A percentile compares a stretch with the other conserved stretches of the same genome.
Conservation (phyloP, 768 basidiomycete species). For the Arthromyces matolae region DNA sequence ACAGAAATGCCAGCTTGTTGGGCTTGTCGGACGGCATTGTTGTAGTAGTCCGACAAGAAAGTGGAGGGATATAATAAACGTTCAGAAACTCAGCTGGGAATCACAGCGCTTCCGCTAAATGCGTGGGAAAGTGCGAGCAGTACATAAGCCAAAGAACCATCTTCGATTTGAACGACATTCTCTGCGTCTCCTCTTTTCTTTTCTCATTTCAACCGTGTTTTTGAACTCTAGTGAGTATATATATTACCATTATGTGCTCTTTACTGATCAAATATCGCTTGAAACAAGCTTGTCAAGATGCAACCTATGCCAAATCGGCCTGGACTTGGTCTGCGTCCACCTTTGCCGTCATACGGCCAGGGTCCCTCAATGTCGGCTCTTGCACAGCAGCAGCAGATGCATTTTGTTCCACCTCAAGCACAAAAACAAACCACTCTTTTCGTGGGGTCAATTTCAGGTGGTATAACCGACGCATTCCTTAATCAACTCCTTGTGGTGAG, state of each 20-base stretch:
- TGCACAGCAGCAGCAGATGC: conserved; percentile 80
- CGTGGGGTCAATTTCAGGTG: conserved; percentile 93
- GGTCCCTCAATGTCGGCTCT: conserved; percentile 90
- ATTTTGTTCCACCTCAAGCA: conserved; percentile 61
- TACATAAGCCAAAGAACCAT: conserved; percentile 4
- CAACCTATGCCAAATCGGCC: conserved; percentile 70
- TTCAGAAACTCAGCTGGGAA: not conserved
- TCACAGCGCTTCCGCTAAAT: not conserved
- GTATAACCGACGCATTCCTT: conserved; percentile 80
- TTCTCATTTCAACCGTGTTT: not conserved
- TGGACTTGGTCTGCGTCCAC: conserved; percentile 85
- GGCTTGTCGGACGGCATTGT: conserved; percentile 37
- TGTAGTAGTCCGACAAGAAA: not conserved
- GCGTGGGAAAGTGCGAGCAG: conserved; percentile 1
- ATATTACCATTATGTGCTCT: too few species aligned
- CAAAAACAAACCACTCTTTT: conserved; percentile 78
- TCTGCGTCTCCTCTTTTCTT: not conserved
- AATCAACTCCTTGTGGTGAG: conserved; percentile 74
- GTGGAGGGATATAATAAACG: not conserved
- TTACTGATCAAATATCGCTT: not conserved
- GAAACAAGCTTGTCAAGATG: conserved; percentile 41
- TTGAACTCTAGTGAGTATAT: not conserved
- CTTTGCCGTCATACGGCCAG: conserved; percentile 85
- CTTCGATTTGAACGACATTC: conserved; percentile 1
- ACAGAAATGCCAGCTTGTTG: conserved; percentile 83